Percentiles rank a stretch among this genome's conserved stretches.
Evolutionary conservation across 1,284 basidiomycete genomes (phyloP).

Genomic region (Kwoniella shivajii): DNA sequence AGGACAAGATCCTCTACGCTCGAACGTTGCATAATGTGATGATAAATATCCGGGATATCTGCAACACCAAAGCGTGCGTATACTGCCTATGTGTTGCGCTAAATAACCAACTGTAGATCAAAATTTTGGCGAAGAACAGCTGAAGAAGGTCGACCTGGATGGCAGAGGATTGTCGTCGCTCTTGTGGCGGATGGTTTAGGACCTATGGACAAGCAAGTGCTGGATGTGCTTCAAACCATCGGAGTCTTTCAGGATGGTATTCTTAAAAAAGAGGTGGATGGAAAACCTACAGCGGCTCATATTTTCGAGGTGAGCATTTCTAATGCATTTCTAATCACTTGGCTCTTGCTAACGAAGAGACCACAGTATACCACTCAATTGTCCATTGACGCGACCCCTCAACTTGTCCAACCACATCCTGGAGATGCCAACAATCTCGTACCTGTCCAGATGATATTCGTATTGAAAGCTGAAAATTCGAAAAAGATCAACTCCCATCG

Average conservation of each 20-base stretch:
- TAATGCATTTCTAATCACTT: not conserved
- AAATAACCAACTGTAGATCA: conserved; percentile 55
- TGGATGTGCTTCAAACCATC: conserved; percentile 83
- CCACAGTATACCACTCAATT: conserved; percentile 81
- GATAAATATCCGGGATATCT: conserved; percentile 97
- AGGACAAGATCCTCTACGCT: conserved; percentile 89
- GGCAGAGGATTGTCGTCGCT: conserved; percentile 92
- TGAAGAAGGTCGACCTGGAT: conserved; percentile 83
- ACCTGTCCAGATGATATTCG: conserved; percentile 93
- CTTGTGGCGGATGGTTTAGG: conserved; percentile 91
- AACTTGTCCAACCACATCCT: conserved; percentile 83
- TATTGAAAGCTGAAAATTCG: conserved; percentile 94
- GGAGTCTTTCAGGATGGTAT: conserved; percentile 92
- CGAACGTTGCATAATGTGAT: conserved; percentile 93
- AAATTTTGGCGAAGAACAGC: conserved; percentile 86
- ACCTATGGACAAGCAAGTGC: conserved; percentile 90
- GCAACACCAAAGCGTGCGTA: conserved; percentile 75
- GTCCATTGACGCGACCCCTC: conserved; percentile 85
- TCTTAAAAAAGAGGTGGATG: conserved; percentile 90
- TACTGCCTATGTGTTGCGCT: not conserved
- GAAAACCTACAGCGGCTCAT: conserved; percentile 87
- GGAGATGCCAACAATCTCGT: conserved; percentile 84
- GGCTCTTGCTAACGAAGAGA: not conserved
- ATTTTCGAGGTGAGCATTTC: conserved; percentile 74
- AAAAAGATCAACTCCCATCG: conserved; percentile 93